Conservation (phyloP, 495 filamentous ascomycete species). For the Trichocladium uniseriatum region DNA sequence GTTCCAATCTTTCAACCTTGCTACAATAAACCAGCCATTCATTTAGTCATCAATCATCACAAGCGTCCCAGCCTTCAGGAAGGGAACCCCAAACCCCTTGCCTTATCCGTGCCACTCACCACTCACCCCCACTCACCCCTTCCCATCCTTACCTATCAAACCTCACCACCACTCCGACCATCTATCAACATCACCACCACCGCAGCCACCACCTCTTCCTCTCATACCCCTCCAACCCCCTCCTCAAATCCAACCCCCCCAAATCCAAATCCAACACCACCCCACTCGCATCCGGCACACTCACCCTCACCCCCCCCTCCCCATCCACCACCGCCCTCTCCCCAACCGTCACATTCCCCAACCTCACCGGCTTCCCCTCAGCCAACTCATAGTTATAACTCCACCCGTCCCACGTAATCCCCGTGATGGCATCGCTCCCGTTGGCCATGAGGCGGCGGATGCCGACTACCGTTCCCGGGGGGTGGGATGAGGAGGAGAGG, state of each 20-base stretch:
- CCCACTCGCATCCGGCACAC: constrained; percentile 44
- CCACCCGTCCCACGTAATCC: constrained; percentile 53
- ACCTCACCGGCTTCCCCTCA: constrained; percentile 43
- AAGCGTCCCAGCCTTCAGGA: no score
- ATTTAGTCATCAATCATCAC: not conserved
- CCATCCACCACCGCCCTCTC: constrained; percentile 38
- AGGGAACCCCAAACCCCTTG: no score
- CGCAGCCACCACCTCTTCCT: not conserved
- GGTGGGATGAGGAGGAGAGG: no score
- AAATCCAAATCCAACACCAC: constrained; percentile 42
- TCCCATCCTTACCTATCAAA: no score
- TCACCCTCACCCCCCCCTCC: constrained; percentile 37
- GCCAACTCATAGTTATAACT: constrained; percentile 56
- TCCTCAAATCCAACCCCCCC: no score
- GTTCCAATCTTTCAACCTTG: not conserved
- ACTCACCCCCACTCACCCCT: no score
- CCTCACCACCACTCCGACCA: no score
- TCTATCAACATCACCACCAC: no score
- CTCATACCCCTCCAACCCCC: not conserved
- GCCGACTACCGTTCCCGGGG: constrained; percentile 7
- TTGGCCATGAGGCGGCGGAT: constrained; percentile 49
- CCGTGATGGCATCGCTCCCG: constrained; percentile 54
- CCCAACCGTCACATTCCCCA: constrained; percentile 49
- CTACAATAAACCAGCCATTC: not conserved
- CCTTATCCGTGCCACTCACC: no score